Percentiles rank a stretch among this genome's conserved stretches.
Conservation (phyloP, 805 yeast genomes). For the Metschnikowia matae region DNA sequence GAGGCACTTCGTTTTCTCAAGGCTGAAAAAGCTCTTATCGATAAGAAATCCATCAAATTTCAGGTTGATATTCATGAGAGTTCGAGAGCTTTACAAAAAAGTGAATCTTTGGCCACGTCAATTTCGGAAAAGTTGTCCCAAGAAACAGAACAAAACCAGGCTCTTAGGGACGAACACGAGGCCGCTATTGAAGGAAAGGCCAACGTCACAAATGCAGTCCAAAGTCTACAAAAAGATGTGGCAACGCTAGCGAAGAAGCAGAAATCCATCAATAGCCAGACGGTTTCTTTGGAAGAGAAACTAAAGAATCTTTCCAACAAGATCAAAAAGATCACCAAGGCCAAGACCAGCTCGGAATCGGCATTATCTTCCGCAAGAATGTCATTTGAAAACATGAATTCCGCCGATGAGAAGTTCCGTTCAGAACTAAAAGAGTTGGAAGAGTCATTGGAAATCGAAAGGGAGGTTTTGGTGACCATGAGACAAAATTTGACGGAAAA, state of each 20-base stretch:
- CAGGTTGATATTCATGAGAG: conserved; percentile 49
- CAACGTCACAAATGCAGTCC: conserved; percentile 12
- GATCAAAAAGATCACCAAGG: conserved; percentile 54
- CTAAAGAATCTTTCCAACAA: conserved; percentile 60
- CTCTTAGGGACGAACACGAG: conserved; percentile 26
- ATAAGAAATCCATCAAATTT: conserved; percentile 49
- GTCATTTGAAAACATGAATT: conserved; percentile 43
- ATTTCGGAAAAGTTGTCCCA: conserved; percentile 38
- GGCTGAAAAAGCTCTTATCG: conserved; percentile 57
- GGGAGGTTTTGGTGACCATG: conserved; percentile 54
- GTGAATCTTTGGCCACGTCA: conserved; percentile 34
- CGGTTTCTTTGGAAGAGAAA: conserved; percentile 73
- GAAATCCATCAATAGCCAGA: conserved; percentile 41
- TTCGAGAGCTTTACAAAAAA: conserved; percentile 35
- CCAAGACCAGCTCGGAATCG: conserved; percentile 45
- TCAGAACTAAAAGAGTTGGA: conserved; percentile 45
- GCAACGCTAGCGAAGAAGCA: conserved; percentile 24
- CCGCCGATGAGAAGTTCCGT: conserved; percentile 42
- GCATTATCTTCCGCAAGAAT: conserved; percentile 42
- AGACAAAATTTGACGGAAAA: conserved; percentile 66
- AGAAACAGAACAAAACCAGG: conserved; percentile 42
- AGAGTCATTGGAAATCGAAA: conserved; percentile 48
- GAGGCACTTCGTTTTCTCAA: conserved; percentile 64
- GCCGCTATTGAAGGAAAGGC: conserved; percentile 32
- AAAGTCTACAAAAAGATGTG: conserved; percentile 19